phyloP scores from a whole-genome alignment of 768 basidiomycete species.

The Russula emetica region DNA sequence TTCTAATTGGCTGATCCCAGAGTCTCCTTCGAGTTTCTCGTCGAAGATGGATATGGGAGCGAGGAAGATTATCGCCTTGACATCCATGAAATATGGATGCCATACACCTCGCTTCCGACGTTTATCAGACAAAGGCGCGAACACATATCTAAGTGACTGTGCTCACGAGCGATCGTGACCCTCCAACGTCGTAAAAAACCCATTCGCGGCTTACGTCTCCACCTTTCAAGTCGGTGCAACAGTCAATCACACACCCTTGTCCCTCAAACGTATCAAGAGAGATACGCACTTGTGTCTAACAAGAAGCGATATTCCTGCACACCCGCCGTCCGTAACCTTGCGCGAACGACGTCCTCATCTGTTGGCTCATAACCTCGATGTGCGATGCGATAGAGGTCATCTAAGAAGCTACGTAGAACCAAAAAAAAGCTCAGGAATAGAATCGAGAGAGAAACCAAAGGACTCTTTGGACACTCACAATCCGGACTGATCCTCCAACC shows the following conservation, averaged over 20 bases:
- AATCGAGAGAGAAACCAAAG: neutral
- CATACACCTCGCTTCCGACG: slow-evolving; percentile 38
- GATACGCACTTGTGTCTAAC: slow-evolving; percentile 55
- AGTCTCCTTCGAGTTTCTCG: slow-evolving; percentile 69
- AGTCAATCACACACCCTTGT: neutral
- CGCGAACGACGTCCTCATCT: slow-evolving; percentile 74
- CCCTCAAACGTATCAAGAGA: neutral
- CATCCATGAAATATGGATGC: slow-evolving; percentile 79
- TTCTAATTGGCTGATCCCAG: slow-evolving; percentile 52
- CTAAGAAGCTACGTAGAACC: slow-evolving; percentile 14
- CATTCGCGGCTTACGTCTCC: slow-evolving; percentile 50
- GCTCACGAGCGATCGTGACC: slow-evolving; percentile 51
- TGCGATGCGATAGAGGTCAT: slow-evolving; percentile 16
- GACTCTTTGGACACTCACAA: slow-evolving; percentile 51
- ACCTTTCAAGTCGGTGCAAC: neutral
- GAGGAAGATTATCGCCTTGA: slow-evolving; percentile 81
- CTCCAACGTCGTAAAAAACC: slow-evolving; percentile 80
- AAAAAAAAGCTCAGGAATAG: neutral
- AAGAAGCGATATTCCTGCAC: slow-evolving; percentile 70
- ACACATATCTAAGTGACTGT: neutral
- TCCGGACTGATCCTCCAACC: slow-evolving; percentile 66
- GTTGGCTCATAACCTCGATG: slow-evolving; percentile 43
- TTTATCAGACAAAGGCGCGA: neutral
- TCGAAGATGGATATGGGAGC: slow-evolving; percentile 79
- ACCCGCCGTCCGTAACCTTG: slow-evolving; percentile 71